Percentiles rank a stretch among this genome's conserved stretches.
Evolutionary conservation across 176 grass and related monocot species (phyloP).

Genomic region (Poa annua): DNA sequence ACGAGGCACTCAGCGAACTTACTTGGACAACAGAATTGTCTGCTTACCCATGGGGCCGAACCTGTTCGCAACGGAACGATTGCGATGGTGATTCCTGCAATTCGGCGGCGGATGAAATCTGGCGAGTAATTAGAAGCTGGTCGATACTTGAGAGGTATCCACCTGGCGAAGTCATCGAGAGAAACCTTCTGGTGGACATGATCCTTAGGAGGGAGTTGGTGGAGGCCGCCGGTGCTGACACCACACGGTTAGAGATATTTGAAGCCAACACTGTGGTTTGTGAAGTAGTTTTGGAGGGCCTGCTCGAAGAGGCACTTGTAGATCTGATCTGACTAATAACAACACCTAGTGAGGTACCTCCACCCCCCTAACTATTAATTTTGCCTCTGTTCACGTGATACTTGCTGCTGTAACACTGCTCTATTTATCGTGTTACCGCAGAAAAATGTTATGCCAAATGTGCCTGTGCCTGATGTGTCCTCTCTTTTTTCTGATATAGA

Average conservation of each 20-base stretch:
- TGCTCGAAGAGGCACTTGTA: slow-evolving; percentile 63
- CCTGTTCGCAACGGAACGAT: slow-evolving; percentile 31
- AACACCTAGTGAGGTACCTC: slow-evolving; percentile 59
- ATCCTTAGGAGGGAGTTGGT: slow-evolving; percentile 72
- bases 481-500: slow-evolving; percentile 36
- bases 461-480: slow-evolving; percentile 28
- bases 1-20: slow-evolving; percentile 73
- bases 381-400: slow-evolving; percentile 42
- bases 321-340: slow-evolving; percentile 71
- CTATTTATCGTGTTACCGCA: slow-evolving; percentile 43
- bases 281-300: slow-evolving; percentile 58
- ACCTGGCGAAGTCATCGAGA: slow-evolving; percentile 39
- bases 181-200: slow-evolving; percentile 61
- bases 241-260: slow-evolving; percentile 59
- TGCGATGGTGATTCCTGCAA: slow-evolving; percentile 27
- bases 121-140: slow-evolving; percentile 69
- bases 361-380: slow-evolving; percentile 47
- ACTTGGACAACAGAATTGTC: slow-evolving; percentile 45
- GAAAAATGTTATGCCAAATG: slow-evolving; percentile 52
- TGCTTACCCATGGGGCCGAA: slow-evolving; percentile 60
- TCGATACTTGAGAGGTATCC: slow-evolving; percentile 64
- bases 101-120: slow-evolving; percentile 58
- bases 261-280: slow-evolving; percentile 56
- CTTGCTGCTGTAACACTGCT: slow-evolving; percentile 56
- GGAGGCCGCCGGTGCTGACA: slow-evolving; percentile 37